Base-by-base conservation (phyloP, 1,284 basidiomycete genomes). In the Meira nashicola region DNA sequence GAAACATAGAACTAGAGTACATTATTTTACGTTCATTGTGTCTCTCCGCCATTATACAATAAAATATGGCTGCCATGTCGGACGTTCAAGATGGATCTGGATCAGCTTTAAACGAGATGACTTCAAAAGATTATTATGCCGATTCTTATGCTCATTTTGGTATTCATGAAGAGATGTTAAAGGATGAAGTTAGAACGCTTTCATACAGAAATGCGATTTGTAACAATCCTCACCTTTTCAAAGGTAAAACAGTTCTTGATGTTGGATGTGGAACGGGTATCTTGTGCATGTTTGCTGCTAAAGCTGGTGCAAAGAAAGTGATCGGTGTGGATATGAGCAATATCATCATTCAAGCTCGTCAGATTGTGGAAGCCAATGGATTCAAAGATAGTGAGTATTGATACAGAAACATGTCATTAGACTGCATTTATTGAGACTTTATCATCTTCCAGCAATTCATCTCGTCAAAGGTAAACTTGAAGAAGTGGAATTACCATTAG, bases 191-290 rank as follows among this genome's bases (percentile, higher is more conserved):
- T 67, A 89, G 95, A 66, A 99, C 95, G 44, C 86, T 91, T 40
- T 90, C 91, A 49, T 99, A 99, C 85, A 89, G 91, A 68, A 85
- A 88, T 64, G 90, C 92, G 62, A 98, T 99, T 83, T 82, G 91
- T 79, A 89, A 94, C 83, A 98, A 98, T 81, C 83, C 86, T 39
- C 92, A 96, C 79, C 82, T 98, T 39, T 99, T 99, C 87, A 89
- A 92, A 63, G 76, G 66, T 61, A 78, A 78, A 67, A 66, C 70
- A 37, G 95, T 99, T 2, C 85, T 99, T 57, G 95, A 99, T 79
- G 94, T 99, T 67, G 95, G 95, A 46, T 98, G 95, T 77, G 95
- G 95, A 50, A 99, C 95, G 8, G 95, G 95, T 63, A 98, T 99
- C 68, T 83, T 99, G 48, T 94, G 90, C 74, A 96, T 99, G 93